Evolutionary conservation across 2,329 filamentous ascomycete species (phyloP).

Genomic region (Cladosporium sp.): DNA sequence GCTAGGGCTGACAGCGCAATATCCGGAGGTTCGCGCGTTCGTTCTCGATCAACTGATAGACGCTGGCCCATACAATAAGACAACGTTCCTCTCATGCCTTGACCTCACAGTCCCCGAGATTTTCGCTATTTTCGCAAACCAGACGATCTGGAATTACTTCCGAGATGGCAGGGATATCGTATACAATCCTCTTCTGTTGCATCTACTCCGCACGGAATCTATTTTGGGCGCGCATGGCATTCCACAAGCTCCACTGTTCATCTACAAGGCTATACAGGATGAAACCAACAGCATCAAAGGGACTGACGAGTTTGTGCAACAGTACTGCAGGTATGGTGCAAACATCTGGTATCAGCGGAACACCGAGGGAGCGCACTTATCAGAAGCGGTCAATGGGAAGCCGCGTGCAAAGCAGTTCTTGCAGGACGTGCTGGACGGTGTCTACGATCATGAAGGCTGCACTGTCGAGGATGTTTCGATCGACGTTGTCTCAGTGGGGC

Average conservation of each 20-base stretch:
- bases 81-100: constrained; percentile 35
- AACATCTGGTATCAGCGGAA: constrained; percentile 50
- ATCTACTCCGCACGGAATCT: constrained; percentile 33
- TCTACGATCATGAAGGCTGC: constrained; percentile 29
- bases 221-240: constrained; percentile 44
- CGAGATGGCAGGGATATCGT: constrained; percentile 35
- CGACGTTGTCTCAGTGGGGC: not conserved
- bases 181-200: constrained; percentile 28
- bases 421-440: constrained; percentile 26
- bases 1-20: constrained; percentile 39
- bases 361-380: constrained; percentile 43
- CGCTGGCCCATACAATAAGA: constrained; percentile 37
- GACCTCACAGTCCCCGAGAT: constrained; percentile 32
- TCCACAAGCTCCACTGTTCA: constrained; percentile 50
- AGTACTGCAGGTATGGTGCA: constrained; percentile 45
- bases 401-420: constrained; percentile 35
- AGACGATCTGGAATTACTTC: constrained; percentile 47
- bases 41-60: constrained; percentile 32
- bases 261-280: constrained; percentile 54
- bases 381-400: constrained; percentile 38
- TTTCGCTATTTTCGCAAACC: constrained; percentile 31
- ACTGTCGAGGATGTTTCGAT: constrained; percentile 31
- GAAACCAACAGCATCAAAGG: constrained; percentile 46
- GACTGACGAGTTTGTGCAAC: constrained; percentile 46
- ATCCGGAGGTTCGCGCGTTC: constrained; percentile 33